Evolutionary conservation across 2,329 filamentous ascomycete genomes (phyloP).

Genomic region (Ceratocystis ficicola): DNA sequence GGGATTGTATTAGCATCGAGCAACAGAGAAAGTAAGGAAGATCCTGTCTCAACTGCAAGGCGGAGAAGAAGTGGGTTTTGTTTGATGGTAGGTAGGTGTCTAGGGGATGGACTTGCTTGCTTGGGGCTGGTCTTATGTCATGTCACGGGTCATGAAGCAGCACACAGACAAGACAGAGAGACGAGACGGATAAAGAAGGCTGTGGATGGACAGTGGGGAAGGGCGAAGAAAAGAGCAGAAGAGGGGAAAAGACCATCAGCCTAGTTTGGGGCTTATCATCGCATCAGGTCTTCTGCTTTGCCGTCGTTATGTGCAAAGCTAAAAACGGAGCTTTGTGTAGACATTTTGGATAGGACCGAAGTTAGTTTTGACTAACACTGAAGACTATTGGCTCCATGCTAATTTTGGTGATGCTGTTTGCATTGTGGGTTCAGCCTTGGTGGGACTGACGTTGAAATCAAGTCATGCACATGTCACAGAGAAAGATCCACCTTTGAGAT

Average conservation of each 20-base stretch:
- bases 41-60: conserved; percentile 2
- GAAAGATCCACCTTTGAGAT: not conserved
- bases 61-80: conserved; percentile 10
- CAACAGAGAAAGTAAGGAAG: not conserved
- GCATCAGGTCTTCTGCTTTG: too few relatives aligned
- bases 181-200: not conserved
- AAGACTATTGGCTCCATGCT: not conserved
- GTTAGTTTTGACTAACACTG: not conserved
- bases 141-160: not conserved
- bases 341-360: not conserved
- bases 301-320: too few relatives aligned
- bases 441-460: conserved; percentile 6
- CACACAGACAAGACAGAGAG: not conserved
- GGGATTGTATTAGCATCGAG: not conserved
- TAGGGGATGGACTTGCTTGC: not conserved
- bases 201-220: not conserved
- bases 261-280: too few relatives aligned
- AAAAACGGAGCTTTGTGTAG: not conserved
- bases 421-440: conserved; percentile 2
- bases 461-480: conserved; percentile 4
- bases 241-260: too few relatives aligned
- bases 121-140: not conserved
- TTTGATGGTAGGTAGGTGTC: not conserved
- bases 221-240: not conserved
- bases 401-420: conserved; percentile 9